These are phyloP conservation scores for Kodamaea arcana DNA, from an alignment of 1,139 yeast genomes.

Conservation along the genomic window DNA sequence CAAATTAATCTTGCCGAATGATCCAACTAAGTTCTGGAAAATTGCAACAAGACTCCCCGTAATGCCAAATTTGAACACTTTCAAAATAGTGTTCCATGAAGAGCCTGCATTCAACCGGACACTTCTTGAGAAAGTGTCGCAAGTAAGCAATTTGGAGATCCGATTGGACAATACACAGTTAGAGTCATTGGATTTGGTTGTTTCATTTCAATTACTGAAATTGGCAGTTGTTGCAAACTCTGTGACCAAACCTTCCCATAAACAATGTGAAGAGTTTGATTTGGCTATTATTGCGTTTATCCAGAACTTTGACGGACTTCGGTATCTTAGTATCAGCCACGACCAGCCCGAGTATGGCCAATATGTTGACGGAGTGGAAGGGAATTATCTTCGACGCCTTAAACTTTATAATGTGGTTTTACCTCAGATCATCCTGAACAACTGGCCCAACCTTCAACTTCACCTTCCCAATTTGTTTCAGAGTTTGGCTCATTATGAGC, in stretches of 20 bases:
- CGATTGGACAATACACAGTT: constrained; percentile 1
- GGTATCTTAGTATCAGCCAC: constrained; percentile 46
- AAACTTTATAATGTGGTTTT: constrained; percentile 45
- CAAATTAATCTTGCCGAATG: constrained; percentile 16
- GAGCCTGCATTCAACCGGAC: constrained; percentile 6
- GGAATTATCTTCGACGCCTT: constrained; percentile 60
- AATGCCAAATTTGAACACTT: constrained; percentile 11
- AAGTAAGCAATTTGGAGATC: constrained; percentile 21
- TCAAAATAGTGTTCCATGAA: constrained; percentile 15
- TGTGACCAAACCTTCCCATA: constrained; percentile 43
- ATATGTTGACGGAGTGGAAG: constrained; percentile 60
- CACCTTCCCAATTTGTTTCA: constrained; percentile 57
- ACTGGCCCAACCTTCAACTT: constrained; percentile 32
- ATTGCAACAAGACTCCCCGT: constrained; percentile 8
- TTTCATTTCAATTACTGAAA: constrained; percentile 19
- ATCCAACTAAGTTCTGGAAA: constrained; percentile 14
- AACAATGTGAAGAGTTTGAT: constrained; percentile 55
- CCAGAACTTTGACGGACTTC: constrained; percentile 18
- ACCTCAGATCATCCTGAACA: constrained; percentile 34
- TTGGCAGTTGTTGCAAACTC: constrained; percentile 48
- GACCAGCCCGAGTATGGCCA: constrained; percentile 19
- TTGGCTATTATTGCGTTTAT: constrained; percentile 44
- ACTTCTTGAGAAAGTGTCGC: constrained; percentile 11
- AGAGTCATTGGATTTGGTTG: constrained; percentile 6
- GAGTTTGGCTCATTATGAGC: constrained; percentile 63